Base-by-base conservation (phyloP, 257 asterid genomes). In the Przewalskia tangutica region DNA sequence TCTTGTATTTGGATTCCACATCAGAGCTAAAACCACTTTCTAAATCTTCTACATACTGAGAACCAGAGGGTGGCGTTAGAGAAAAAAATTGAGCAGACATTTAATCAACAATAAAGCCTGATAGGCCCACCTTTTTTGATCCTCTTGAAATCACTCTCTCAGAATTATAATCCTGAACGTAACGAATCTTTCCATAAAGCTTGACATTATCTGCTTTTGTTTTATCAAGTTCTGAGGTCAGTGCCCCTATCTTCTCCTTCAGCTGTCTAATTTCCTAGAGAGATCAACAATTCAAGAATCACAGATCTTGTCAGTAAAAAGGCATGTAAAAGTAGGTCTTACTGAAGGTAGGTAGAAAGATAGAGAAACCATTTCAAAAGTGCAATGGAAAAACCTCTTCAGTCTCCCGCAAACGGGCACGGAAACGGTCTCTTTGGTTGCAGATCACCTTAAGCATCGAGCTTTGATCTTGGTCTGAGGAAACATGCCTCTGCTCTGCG, bases 391-490 rank as follows among this genome's bases (percentile, higher is more conserved):
- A 80, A 50, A 94, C 99, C 99, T 96, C 99, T 89, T 96, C 99
- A 67, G 98, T 93, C 93, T 96, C 98, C 79, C 90, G 93, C 89
- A 96, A 85, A 73, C 99, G 98, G 78, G 98, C 89, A 80, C 99
- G 91, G 80, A 96, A 96, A 76, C 99, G 94, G 85, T 96, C 99
- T 36, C 99, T 93, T 86, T 96, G 99, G 87, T 90, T 94, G 97
- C 99, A 96, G 66, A 96, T 96, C 92, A 96, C 99, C 89, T 92
- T 93, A 82, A 95, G 97, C 99, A 95, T 95, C 65, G 99, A 95
- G 87, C 90, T 94, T 83, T 95, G 99, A 89, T 95, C 99, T 84
- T 89, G 90, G 84, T 95, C 98, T 54, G 92, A 76, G 48, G 92
- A 84, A 84, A 86, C 88, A 79, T 91, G 94, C 86, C 90, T 91